Evolutionary conservation across 148 eudicot species (phyloP), one percentile per base, ranked within the genome.

Genomic region (Dianthus caryophyllus): DNA sequence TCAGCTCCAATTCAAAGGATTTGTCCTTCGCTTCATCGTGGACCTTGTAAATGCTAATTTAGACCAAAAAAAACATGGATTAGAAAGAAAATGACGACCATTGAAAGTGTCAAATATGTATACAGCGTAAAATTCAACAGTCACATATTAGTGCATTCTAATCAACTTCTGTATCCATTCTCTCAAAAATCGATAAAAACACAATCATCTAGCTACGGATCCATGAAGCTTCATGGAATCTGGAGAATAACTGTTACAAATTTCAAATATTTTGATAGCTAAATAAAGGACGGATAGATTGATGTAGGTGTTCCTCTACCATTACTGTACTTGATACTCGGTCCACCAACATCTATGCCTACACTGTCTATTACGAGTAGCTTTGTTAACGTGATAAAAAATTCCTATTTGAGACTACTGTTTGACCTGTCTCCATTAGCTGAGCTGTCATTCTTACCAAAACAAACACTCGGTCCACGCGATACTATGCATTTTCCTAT

Each of bases 1-100:
- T 93, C 92, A 93, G 76, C 78, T 93, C 98, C 73, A 93, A 77
- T 77, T 93, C 98, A 70, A 93, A 93, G 12, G 96, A 88, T 80
- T 90, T 93, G 73, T 93, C 98, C 81, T 93, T 93, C 33, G 98
- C 98, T 77, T 93, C 98, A 54, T 93, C 98, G 70, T 93, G 98
- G 69, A 93, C 95, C 74, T 91, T 88, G 80, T 89, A 92, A 43
- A 92, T 92, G 74, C 97, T 92, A 94, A 76, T 77, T 62, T 56
- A 21, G 57, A 64, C 59, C n/a, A n/a, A n/a, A n/a, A n/a, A n/a
- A n/a, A n/a, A n/a, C n/a, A 67, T 14, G 41, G 12, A 18, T 1
- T 0, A 16, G 18, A 38, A 26, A 33, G 31, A 4, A 0, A 22
- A 59, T 61, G 0, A 61, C 36, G 47, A 61, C 17, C 46, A 60